Base-by-base conservation (phyloP, 23 red algal species). In the Cyanidiococcus yangmingshanensis region DNA sequence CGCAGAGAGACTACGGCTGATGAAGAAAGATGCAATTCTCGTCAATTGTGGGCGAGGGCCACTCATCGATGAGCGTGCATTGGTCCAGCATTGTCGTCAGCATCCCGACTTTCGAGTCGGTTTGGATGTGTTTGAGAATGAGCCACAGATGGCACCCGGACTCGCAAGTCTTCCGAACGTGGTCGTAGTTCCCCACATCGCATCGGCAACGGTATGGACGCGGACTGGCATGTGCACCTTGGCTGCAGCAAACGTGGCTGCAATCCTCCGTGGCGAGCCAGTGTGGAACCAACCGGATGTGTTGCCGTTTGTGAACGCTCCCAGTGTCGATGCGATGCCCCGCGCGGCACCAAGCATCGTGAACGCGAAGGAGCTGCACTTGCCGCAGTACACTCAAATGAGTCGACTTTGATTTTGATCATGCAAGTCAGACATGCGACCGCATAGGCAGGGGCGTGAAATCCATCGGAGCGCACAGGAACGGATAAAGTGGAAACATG, bases 151-250 rank as follows among this genome's bases (percentile, higher is more conserved):
- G 34, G 79, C 76, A 67, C 77, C 84, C 41, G 77, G 80, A 36
- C 74, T 98, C 37, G 59, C 57, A 2, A 80, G 89, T 50, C 80
- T 84, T 38, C 84, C 84, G 7, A 98, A 98, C 79, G 87, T 88
- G 27, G 86, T 98, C 36, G 86, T 90, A 58, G 74, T 91, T 71
- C 94, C 94, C 21, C 94, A 98, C 78, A 91, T 98, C 58, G 94
- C 88, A 16, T 89, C 85, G 39, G 94, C 94, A 1, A 89, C 88
- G 0, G 79, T 89, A 50, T 77, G 67, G 75, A 88, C 88, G 1
- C 81, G 94, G 15, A 84, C 81, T 29, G 94, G 67, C 37, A 98
- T 98, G 94, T 77, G 84, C 59, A 85, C 85, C 17, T 59, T 98
- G 37, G 88, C 88, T 17, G 85, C 88, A 1, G 39, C 75, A 27